Base-by-base conservation (phyloP, 2,329 filamentous ascomycete genomes). In the Trichoderma polysporum region DNA sequence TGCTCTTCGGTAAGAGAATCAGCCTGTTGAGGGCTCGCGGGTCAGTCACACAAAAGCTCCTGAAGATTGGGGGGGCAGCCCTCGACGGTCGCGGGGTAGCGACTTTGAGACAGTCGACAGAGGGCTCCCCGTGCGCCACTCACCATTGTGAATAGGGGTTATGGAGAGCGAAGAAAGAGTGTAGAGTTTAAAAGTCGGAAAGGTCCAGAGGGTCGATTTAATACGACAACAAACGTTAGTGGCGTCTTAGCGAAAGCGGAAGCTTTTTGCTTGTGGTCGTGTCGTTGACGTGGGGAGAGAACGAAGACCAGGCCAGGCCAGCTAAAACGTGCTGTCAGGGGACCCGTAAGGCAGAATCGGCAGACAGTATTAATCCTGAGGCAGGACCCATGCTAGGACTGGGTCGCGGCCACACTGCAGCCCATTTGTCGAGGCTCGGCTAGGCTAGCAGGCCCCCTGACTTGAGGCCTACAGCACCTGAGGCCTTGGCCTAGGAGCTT, bases 1-100 rank as follows among this genome's bases (percentile, higher is more conserved):
- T 99, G 95, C 86, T 99, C 95, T 88, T 99, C 95, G 76, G 95
- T 98, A 79, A 99, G 91, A 82, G 94, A 94, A 81, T 99, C 95
- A 81, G 94, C 94, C 94, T 98, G 80, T 66, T 64, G 45, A 56
- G 60, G 19, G 70, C 60, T 67, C 66, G 59, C 67, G 47, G 61
- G 74, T 78, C 69, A 74, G 75, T 69, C 52, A 50, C 50, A 50
- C 31, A 66, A 70, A 66, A 64, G 57, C 50, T 68, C 57, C 27
- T 57, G 45, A 52, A 31, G 25, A 33, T 57, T 47, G 27, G 47
- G 66, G 59, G 66, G 47, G 66, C 68, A 73, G 72, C 74, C 73
- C 73, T 77, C 75, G 69, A 35, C 68, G 62, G 60, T 59, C 69
- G 70, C 66, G 68, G 69, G 68, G 68, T 69, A 66, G 50, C 59